These are phyloP conservation scores for Panicum hallii DNA, from an alignment of 202 grass and related monocot genomes.

Conservation along the genomic window DNA sequence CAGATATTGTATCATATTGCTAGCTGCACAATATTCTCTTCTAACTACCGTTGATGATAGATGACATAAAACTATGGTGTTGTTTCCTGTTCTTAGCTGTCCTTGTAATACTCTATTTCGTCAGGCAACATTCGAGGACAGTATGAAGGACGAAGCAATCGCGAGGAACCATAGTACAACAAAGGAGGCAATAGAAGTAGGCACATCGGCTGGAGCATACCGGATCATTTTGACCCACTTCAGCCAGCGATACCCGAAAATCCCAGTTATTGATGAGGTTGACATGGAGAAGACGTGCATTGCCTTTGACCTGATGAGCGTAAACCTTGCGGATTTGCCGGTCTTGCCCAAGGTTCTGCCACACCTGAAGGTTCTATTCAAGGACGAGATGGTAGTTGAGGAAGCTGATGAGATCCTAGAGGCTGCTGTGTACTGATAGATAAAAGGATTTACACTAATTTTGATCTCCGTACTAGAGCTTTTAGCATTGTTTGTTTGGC, in stretches of 20 bases:
- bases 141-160: constrained; percentile 86
- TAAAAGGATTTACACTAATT: constrained; percentile 20
- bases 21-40: constrained; percentile 28
- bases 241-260: constrained; percentile 95
- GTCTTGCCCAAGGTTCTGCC: constrained; percentile 78
- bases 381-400: constrained; percentile 65
- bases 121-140: constrained; percentile 96
- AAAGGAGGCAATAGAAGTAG: constrained; percentile 84
- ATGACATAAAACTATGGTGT: not conserved
- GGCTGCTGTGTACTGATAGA: constrained; percentile 57
- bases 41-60: not conserved
- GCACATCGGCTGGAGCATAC: constrained; percentile 75
- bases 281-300: constrained; percentile 83
- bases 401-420: constrained; percentile 67
- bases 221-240: constrained; percentile 90
- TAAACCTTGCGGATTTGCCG: constrained; percentile 71
- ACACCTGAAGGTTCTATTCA: constrained; percentile 80
- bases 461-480: not conserved
- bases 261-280: constrained; percentile 81
- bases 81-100: constrained; percentile 37
- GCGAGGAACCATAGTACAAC: constrained; percentile 92
- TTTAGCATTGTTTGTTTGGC: constrained; percentile 42
- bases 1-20: constrained; percentile 41
- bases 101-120: constrained; percentile 34
- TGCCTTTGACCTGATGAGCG: constrained; percentile 89